Percentiles rank a stretch among this genome's conserved stretches.
phyloP scores from a whole-genome alignment of 75 land plant species.

The Selaginella tamariscina region DNA sequence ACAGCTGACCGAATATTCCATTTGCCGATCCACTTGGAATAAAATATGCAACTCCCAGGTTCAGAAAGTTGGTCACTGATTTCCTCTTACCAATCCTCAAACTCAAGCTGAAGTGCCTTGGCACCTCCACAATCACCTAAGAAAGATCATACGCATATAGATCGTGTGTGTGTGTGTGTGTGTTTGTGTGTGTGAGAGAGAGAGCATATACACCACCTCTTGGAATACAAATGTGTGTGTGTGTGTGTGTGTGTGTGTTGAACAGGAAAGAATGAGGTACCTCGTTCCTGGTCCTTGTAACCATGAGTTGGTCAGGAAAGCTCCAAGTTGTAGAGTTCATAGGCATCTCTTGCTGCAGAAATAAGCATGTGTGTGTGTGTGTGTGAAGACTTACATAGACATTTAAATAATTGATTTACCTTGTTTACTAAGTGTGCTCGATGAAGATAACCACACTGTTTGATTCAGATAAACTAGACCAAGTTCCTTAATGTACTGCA shows the following conservation, averaged over 20 bases:
- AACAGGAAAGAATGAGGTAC: background rate
- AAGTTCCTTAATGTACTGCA: slow-evolving; percentile 12
- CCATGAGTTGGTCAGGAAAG: background rate
- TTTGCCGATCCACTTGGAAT: background rate
- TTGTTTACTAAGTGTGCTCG: background rate
- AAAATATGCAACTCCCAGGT: background rate
- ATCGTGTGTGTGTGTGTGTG: no score
- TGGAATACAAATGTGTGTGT: background rate
- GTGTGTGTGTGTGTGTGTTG: background rate
- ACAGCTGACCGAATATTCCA: slow-evolving; percentile 4
- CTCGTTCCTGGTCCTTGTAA: slow-evolving; percentile 2
- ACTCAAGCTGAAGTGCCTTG: background rate
- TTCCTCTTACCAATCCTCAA: background rate
- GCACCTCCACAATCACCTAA: slow-evolving; percentile 1
- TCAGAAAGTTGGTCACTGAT: background rate
- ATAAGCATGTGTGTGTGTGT: no score
- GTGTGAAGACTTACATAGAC: background rate
- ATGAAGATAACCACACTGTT: background rate
- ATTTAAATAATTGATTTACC: background rate
- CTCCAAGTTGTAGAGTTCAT: background rate
- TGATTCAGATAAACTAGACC: background rate
- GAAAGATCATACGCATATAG: no score
- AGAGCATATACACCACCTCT: background rate
- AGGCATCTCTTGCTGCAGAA: background rate
- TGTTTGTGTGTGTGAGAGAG: no score